Percentiles rank a stretch among this genome's conserved stretches.
Evolutionary conservation across 1,284 basidiomycete species (phyloP).

Genomic region (Cryptococcus neoformans): DNA sequence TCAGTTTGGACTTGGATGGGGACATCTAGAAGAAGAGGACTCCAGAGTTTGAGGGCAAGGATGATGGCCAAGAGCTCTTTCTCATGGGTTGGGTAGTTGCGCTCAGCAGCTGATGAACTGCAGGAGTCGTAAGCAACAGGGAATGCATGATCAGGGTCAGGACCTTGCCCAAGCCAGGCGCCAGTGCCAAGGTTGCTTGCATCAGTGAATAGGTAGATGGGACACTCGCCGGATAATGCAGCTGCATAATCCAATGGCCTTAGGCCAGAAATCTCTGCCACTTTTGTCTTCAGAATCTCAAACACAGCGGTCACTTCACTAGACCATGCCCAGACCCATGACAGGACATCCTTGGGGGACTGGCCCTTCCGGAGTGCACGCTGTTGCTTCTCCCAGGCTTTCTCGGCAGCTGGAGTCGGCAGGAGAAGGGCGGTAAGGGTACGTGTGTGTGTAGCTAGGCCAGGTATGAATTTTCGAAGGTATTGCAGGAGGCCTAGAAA

Average conservation of each 20-base stretch:
- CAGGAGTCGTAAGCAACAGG: not conserved
- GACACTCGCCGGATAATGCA: not conserved
- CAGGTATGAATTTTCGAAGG: not conserved
- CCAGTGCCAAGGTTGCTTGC: not conserved
- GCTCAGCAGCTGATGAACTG: not conserved
- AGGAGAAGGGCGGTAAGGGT: not conserved
- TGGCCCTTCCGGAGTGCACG: no score
- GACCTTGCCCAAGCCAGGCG: not conserved
- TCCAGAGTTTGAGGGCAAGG: not conserved
- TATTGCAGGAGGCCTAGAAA: not conserved
- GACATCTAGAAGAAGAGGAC: not conserved
- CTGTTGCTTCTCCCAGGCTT: no score
- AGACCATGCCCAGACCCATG: not conserved
- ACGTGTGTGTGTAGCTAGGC: not conserved
- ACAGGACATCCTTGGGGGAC: not conserved
- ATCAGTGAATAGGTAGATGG: not conserved
- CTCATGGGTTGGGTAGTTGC: not conserved
- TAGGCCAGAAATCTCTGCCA: not conserved
- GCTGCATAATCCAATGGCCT: not conserved
- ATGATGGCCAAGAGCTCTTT: not conserved
- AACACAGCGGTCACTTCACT: not conserved
- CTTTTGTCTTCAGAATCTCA: not conserved
- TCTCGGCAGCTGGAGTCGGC: not conserved
- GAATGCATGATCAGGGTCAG: not conserved
- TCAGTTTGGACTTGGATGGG: not conserved